Evolutionary conservation across 495 filamentous ascomycete genomes (phyloP), one percentile per base, ranked within the genome.

Genomic region (Rhypophila decipiens): DNA sequence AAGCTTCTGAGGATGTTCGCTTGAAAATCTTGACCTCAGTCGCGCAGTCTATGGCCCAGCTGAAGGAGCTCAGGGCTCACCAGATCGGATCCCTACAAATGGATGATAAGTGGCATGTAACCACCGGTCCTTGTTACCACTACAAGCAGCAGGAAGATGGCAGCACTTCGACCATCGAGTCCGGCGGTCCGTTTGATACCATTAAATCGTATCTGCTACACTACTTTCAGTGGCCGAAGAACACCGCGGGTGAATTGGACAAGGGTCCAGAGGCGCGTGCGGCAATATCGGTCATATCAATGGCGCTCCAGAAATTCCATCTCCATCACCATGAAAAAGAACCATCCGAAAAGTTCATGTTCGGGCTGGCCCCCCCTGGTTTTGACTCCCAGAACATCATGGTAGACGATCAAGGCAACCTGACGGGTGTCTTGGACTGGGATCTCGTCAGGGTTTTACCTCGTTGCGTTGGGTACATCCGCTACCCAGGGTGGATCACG

Each of bases 401-500:
- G 9, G 65, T 68, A 0, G 55, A 59, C 3, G 51, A 67, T 8
- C 56, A 68, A 18, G 71, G 72, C 18, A 58, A 57, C 24, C 29
- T 76, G 5, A 57, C 49, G 13, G 69, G 61, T 4, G 49, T 73
- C 35, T 67, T 74, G n/a, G 73, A 73, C 46, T 73, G 70, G 72
- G 71, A 74, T 39, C 50, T 53, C 10, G 59, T 55, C 19, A 41
- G 54, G n/a, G 57, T 66, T 1, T 11, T 53, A 3, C 67, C 69
- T 24, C 61, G 56, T 12, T 52, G 37, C 19, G 22, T 72, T 2
- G 61, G 60, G 2, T 54, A 56, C 44, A 47, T 49, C 10, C 20
- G 47, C 39, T 64, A 64, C 44, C 68, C 68, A 1, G 35, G 58
- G 1, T 74, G 64, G 59, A 59, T 73, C 8, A 66, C 58, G 4